Percentiles rank a stretch among this genome's conserved stretches.
Conservation (phyloP, 164 flowering plant species). For the Aristolochia contorta region DNA sequence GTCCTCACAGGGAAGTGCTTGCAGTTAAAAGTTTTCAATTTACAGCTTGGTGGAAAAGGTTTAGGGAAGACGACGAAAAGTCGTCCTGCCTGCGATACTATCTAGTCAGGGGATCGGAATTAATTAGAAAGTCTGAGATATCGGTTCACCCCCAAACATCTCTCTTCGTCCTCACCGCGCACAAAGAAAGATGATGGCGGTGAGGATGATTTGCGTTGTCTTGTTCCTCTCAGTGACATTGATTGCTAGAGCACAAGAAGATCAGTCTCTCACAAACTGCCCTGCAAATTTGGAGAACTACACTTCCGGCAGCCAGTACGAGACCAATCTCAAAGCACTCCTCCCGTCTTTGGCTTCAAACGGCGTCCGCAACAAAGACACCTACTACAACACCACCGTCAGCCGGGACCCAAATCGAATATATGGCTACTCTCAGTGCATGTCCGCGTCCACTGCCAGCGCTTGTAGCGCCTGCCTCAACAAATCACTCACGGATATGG, state of each 20-base stretch:
- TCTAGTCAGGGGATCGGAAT: too few relatives aligned
- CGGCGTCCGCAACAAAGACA: neutral
- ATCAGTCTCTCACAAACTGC: neutral
- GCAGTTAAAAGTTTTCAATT: too few relatives aligned
- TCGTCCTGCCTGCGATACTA: too few relatives aligned
- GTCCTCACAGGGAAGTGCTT: too few relatives aligned
- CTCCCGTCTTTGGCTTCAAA: slow-evolving; percentile 4
- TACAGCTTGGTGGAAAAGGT: too few relatives aligned
- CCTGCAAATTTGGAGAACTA: neutral
- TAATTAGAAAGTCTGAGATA: too few relatives aligned
- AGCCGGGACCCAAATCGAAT: slow-evolving; percentile 3
- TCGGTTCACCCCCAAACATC: too few relatives aligned
- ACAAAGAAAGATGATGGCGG: neutral
- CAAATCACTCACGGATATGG: neutral
- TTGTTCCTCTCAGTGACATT: neutral
- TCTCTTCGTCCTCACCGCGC: too few relatives aligned
- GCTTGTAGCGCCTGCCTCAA: slow-evolving; percentile 8
- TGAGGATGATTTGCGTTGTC: neutral
- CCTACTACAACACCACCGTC: slow-evolving; percentile 2
- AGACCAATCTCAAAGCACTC: slow-evolving; percentile 12
- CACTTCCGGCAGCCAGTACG: slow-evolving; percentile 9
- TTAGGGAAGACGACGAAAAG: too few relatives aligned
- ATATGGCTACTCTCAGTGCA: slow-evolving; percentile 9
- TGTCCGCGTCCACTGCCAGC: neutral
- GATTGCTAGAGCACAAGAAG: neutral